A percentile compares a stretch with the other conserved stretches of the same genome.
Evolutionary conservation across 148 eudicot genomes (phyloP).

Genomic region (Rhododendron henanense): DNA sequence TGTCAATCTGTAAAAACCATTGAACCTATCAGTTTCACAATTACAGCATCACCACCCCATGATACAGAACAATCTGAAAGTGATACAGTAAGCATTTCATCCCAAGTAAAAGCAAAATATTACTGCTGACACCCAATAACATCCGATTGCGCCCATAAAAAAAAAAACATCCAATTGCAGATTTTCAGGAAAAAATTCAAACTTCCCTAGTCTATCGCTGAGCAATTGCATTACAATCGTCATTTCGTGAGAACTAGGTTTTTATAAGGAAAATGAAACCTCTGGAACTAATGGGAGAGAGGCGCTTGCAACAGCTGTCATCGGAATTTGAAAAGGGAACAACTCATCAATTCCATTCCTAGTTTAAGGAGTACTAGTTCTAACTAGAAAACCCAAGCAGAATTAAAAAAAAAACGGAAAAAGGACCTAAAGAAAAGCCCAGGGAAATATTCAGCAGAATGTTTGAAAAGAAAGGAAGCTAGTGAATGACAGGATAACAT

Average conservation of each 20-base stretch:
- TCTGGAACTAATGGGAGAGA: background rate
- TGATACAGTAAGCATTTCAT: background rate
- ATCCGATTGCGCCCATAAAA: background rate
- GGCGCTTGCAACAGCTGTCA: background rate
- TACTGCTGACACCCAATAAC: background rate
- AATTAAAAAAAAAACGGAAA: background rate
- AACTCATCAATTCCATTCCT: background rate
- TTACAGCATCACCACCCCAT: background rate
- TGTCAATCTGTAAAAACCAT: conserved; percentile 49
- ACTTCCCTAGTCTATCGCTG: background rate
- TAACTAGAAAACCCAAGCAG: background rate
- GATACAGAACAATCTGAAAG: background rate
- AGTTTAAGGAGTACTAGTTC: background rate
- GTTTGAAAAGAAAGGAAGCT: background rate
- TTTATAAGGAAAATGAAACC: background rate
- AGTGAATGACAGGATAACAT: background rate
- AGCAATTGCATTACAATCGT: background rate
- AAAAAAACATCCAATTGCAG: background rate
- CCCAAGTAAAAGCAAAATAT: background rate
- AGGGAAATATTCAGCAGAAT: conserved; percentile 7
- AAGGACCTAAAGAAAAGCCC: background rate
- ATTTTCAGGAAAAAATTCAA: background rate
- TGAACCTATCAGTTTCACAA: background rate
- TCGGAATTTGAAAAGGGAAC: background rate
- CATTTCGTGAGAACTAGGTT: background rate